These are phyloP conservation scores for Jaltomata sinuosa DNA, from an alignment of 257 asterid genomes.

Conservation along the genomic window DNA sequence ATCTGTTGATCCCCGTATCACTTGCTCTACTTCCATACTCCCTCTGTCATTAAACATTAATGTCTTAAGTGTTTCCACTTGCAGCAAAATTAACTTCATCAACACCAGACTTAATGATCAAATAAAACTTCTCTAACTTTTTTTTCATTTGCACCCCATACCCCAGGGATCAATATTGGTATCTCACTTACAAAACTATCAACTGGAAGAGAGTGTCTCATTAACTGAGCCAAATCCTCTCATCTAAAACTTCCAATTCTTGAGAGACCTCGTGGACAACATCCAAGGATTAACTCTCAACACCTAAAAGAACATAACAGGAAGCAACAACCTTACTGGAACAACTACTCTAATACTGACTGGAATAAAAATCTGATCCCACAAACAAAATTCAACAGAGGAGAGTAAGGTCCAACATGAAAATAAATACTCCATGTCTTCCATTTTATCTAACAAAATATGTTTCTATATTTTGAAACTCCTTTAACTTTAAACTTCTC, in stretches of 20 bases:
- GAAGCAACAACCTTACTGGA: neutral
- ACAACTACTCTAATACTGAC: neutral
- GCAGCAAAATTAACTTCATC: neutral
- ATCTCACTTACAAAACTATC: neutral
- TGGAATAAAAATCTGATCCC: neutral
- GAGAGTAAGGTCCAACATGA: neutral
- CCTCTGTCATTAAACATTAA: neutral
- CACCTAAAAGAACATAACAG: neutral
- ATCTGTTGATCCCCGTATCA: neutral
- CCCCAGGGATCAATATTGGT: neutral
- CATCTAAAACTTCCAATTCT: neutral
- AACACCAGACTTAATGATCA: neutral
- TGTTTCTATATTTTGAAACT: neutral
- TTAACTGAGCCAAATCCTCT: neutral
- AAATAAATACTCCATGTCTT: neutral
- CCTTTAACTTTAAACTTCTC: neutral
- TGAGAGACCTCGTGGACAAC: neutral
- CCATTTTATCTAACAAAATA: neutral
- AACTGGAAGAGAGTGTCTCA: neutral
- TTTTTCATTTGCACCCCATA: neutral
- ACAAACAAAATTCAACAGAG: neutral
- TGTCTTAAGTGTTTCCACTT: neutral
- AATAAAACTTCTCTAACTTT: neutral
- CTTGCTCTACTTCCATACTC: neutral
- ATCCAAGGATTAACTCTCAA: neutral